phyloP scores from a whole-genome alignment of 805 yeast genomes.

The Monosporozyma yasuniensis region DNA sequence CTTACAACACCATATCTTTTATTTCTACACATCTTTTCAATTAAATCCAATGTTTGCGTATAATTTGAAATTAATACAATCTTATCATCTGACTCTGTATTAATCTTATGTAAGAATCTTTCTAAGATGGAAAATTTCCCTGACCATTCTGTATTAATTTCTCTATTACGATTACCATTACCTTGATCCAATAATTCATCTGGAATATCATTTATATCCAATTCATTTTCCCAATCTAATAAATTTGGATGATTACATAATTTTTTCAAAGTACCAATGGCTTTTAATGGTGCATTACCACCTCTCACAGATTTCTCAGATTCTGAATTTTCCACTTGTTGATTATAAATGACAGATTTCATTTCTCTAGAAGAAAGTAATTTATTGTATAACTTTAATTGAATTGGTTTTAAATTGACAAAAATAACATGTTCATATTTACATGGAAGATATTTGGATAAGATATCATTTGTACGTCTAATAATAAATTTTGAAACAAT shows the following conservation, averaged over 20 bases:
- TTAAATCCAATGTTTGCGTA: conserved; percentile 86
- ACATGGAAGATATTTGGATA: conserved; percentile 88
- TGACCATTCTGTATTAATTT: conserved; percentile 73
- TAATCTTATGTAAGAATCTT: conserved; percentile 70
- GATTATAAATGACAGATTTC: conserved; percentile 37
- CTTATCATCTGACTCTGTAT: conserved; percentile 80
- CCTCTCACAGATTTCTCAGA: conserved; percentile 5
- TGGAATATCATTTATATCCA: conserved; percentile 48
- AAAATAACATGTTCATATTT: conserved; percentile 97
- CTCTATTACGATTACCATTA: conserved; percentile 32
- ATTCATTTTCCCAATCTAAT: conserved; percentile 61
- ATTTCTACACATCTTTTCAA: conserved; percentile 75
- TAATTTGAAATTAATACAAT: conserved; percentile 91
- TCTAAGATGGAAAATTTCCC: conserved; percentile 83
- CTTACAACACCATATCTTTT: conserved; percentile 70
- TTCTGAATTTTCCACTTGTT: background rate
- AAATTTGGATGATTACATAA: conserved; percentile 92
- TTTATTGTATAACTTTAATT: conserved; percentile 57
- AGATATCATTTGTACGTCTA: conserved; percentile 88
- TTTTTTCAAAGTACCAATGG: conserved; percentile 81
- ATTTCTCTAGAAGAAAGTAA: conserved; percentile 76
- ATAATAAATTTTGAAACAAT: conserved; percentile 85
- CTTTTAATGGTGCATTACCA: conserved; percentile 64
- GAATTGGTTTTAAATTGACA: conserved; percentile 74
- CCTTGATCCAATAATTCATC: conserved; percentile 49